Percentiles rank a stretch among this genome's conserved stretches.
Evolutionary conservation across 352 stramenopile genomes (phyloP).

Genomic region (Pythium brassicae): DNA sequence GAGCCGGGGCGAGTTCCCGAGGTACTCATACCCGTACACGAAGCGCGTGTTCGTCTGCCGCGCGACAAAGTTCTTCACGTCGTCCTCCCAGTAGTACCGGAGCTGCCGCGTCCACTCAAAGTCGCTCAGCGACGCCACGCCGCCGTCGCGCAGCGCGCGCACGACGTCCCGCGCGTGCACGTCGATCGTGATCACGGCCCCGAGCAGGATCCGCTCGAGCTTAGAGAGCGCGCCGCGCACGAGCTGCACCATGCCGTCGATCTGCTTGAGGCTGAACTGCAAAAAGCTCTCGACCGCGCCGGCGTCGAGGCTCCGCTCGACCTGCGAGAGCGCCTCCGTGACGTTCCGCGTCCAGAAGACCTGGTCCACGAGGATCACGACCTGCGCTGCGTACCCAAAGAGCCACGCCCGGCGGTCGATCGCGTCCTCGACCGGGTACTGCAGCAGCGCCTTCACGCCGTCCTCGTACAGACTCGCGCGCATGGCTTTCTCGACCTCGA

Average conservation of each 20-base stretch:
- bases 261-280: slow-evolving; percentile 88
- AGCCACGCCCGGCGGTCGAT: slow-evolving; percentile 89
- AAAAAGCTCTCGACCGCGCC: slow-evolving; percentile 81
- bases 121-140: slow-evolving; percentile 74
- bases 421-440: slow-evolving; percentile 85
- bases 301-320: slow-evolving; percentile 61
- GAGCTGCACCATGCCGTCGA: slow-evolving; percentile 91
- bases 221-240: slow-evolving; percentile 82
- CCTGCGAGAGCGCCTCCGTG: slow-evolving; percentile 68
- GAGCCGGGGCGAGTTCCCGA: slow-evolving; percentile 76
- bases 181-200: slow-evolving; percentile 89
- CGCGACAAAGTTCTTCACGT: slow-evolving; percentile 83
- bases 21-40: slow-evolving; percentile 85
- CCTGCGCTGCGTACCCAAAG: slow-evolving; percentile 83
- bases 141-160: slow-evolving; percentile 72
- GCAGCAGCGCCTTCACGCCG: slow-evolving; percentile 73
- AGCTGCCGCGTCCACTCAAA: slow-evolving; percentile 92
- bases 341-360: slow-evolving; percentile 90
- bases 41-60: slow-evolving; percentile 82
- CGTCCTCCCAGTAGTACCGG: slow-evolving; percentile 86
- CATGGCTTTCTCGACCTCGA: slow-evolving; percentile 88
- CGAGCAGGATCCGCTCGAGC: slow-evolving; percentile 87
- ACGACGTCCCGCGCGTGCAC: slow-evolving; percentile 90
- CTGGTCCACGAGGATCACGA: slow-evolving; percentile 90
- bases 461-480: slow-evolving; percentile 82